Evolutionary conservation across 345 rosid genomes (phyloP).

Genomic region (Hypericum androsaemum): DNA sequence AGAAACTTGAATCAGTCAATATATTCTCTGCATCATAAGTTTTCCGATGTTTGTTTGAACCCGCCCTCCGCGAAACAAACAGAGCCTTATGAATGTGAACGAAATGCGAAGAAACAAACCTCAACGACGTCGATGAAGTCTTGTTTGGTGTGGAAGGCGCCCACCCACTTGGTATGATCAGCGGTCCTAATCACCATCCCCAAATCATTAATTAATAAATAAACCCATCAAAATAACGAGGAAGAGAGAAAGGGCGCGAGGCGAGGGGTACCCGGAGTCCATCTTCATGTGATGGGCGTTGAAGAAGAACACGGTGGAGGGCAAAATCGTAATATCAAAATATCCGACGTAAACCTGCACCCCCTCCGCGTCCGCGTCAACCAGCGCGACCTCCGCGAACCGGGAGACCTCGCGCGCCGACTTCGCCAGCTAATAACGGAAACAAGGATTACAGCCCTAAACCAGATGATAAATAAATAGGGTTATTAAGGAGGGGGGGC

Average conservation of each 20-base stretch:
- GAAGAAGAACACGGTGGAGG: conserved; percentile 85
- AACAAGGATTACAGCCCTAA: neutral
- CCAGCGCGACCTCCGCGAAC: conserved; percentile 56
- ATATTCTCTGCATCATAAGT: too few species aligned
- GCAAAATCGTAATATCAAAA: conserved; percentile 62
- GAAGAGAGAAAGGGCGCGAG: neutral
- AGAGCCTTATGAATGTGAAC: neutral
- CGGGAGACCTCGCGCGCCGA: conserved; percentile 63
- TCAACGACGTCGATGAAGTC: conserved; percentile 88
- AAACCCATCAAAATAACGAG: neutral
- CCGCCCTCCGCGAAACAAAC: too few species aligned
- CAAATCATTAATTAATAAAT: neutral
- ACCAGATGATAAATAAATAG: neutral
- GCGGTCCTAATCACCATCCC: conserved; percentile 40
- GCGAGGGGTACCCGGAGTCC: conserved; percentile 62
- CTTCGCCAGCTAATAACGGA: conserved; percentile 42
- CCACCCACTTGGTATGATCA: conserved; percentile 89
- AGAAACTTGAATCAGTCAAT: too few species aligned
- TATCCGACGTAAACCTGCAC: conserved; percentile 75
- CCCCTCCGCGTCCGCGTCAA: conserved; percentile 64
- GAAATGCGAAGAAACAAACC: conserved; percentile 27
- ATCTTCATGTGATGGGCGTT: conserved; percentile 92
- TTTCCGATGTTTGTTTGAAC: too few species aligned
- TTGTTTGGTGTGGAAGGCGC: conserved; percentile 68
- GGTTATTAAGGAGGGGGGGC: neutral